Conservation (phyloP, 1,284 basidiomycete genomes). For the Microbotryomycetes sp. region DNA sequence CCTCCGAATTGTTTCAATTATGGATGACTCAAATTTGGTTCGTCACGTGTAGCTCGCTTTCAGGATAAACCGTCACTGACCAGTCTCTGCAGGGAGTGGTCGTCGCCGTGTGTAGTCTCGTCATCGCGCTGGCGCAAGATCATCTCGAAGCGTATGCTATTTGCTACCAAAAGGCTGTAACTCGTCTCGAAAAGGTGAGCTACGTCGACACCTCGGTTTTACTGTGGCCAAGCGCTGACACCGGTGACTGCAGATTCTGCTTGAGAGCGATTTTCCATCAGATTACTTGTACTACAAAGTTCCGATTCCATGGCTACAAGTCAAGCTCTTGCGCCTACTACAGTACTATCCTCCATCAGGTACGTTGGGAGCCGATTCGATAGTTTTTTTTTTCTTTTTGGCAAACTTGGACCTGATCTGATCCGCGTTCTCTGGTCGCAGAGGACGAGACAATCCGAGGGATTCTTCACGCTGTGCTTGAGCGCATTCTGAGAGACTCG, state of each 20-base stretch:
- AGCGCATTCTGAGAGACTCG: constrained; percentile 88
- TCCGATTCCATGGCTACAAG: constrained; percentile 95
- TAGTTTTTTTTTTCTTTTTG: background rate
- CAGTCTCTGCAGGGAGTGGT: constrained; percentile 68
- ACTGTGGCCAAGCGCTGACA: constrained; percentile 14
- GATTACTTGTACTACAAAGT: constrained; percentile 97
- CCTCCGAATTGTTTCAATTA: constrained; percentile 82
- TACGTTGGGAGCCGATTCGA: no score
- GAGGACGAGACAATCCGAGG: constrained; percentile 75
- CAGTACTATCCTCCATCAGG: constrained; percentile 95
- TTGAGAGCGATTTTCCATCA: constrained; percentile 78
- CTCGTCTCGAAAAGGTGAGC: constrained; percentile 74
- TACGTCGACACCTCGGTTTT: background rate
- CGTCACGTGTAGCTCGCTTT: no score
- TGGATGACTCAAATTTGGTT: constrained; percentile 87
- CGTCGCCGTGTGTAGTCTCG: constrained; percentile 82
- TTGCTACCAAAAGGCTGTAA: constrained; percentile 90
- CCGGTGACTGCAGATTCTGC: constrained; percentile 58
- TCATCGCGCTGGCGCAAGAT: constrained; percentile 93
- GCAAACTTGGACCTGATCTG: background rate
- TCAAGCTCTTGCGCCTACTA: constrained; percentile 84
- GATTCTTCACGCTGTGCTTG: constrained; percentile 75
- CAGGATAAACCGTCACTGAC: background rate
- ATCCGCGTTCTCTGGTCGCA: constrained; percentile 39
- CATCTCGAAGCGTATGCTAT: constrained; percentile 80